Percentiles rank a stretch among this genome's conserved stretches.
Evolutionary conservation across 805 yeast species (phyloP).

Genomic region (Wickerhamomyces subpelliculosus): DNA sequence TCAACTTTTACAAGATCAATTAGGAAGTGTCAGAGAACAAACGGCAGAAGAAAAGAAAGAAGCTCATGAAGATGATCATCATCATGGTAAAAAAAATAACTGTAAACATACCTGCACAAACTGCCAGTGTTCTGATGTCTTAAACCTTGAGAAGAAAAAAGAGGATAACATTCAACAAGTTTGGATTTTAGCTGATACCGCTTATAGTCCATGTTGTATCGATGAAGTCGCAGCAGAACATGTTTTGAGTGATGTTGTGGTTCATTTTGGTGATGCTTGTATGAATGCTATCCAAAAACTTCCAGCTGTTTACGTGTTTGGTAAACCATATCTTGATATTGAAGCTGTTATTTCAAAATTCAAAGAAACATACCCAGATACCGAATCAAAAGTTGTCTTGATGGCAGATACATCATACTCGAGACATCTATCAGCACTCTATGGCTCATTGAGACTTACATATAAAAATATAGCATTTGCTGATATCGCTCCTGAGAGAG

Average conservation of each 20-base stretch:
- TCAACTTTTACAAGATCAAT: conserved; percentile 38
- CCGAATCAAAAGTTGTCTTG: conserved; percentile 40
- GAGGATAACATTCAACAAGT: conserved; percentile 32
- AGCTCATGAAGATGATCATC: conserved; percentile 1
- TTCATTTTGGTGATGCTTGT: conserved; percentile 95
- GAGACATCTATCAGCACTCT: conserved; percentile 33
- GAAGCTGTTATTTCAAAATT: conserved; percentile 33
- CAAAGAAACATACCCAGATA: conserved; percentile 31
- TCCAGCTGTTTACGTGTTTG: conserved; percentile 77
- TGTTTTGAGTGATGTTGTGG: conserved; percentile 73
- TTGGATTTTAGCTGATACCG: conserved; percentile 91
- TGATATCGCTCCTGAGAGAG: conserved; percentile 28
- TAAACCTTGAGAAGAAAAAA: conserved; percentile 1
- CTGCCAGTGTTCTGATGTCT: conserved; percentile 20
- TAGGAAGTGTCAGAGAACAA: conserved; percentile 5
- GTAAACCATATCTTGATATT: conserved; percentile 51
- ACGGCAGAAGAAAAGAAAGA: neutral
- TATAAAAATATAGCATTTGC: conserved; percentile 33
- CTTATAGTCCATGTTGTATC: conserved; percentile 91
- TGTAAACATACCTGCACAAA: conserved; percentile 15
- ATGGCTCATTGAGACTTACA: conserved; percentile 22
- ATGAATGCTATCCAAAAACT: conserved; percentile 67
- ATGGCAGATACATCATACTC: conserved; percentile 76
- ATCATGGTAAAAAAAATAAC: conserved; percentile 6
- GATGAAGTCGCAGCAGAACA: conserved; percentile 97